phyloP scores from a whole-genome alignment of 345 rosid species.

The Clarkia xantiana region DNA sequence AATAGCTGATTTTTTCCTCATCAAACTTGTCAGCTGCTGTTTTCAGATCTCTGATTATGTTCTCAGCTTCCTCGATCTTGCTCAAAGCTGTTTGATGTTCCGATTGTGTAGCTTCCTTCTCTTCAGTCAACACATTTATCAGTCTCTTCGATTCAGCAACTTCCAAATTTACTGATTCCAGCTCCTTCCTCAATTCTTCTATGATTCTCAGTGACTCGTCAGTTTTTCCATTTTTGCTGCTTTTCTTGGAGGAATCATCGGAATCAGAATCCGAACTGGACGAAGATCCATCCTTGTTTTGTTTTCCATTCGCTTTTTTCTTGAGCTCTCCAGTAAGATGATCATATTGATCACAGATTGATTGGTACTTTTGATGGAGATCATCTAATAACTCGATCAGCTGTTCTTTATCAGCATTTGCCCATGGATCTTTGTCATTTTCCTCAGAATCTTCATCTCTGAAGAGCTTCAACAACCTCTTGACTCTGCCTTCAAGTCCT shows the following conservation, averaged over 20 bases:
- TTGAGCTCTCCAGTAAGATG: constrained; percentile 61
- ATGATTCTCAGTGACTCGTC: constrained; percentile 30
- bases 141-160: constrained; percentile 39
- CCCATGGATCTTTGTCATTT: constrained; percentile 21
- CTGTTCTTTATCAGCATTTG: constrained; percentile 33
- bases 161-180: constrained; percentile 39
- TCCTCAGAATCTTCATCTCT: constrained; percentile 44
- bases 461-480: constrained; percentile 54
- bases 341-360: constrained; percentile 55
- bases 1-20: constrained; percentile 19
- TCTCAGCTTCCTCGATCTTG: constrained; percentile 47
- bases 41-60: constrained; percentile 29
- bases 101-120: constrained; percentile 38
- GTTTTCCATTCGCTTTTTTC: constrained; percentile 39
- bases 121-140: constrained; percentile 29
- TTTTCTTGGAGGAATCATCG: constrained; percentile 37
- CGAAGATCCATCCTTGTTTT: constrained; percentile 35
- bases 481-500: constrained; percentile 68
- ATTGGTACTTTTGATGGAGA: constrained; percentile 52
- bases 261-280: constrained; percentile 73
- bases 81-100: constrained; percentile 35
- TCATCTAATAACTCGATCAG: constrained; percentile 55
- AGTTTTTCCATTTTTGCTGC: constrained; percentile 43
- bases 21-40: constrained; percentile 34
- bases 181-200: constrained; percentile 44